These are phyloP conservation scores for Rhododendron mucronatum DNA, from an alignment of 148 eudicot genomes.

Conservation along the genomic window DNA sequence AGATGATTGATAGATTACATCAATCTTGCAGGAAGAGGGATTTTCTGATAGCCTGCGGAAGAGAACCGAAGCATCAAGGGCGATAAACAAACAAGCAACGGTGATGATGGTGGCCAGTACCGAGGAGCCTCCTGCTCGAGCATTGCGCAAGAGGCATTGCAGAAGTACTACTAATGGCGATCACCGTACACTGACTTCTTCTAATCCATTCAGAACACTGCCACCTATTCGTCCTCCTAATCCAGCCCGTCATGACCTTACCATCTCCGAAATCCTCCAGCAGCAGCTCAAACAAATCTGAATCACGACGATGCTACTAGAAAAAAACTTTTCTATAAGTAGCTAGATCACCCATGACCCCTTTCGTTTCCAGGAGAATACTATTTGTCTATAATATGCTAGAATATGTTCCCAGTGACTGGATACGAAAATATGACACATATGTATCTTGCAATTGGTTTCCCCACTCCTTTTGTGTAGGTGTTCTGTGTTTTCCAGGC, in stretches of 20 bases:
- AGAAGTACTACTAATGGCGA: conserved; percentile 6
- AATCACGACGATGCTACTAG: conserved; percentile 11
- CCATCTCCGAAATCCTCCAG: conserved; percentile 14
- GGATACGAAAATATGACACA: not conserved
- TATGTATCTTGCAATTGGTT: not conserved
- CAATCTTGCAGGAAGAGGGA: conserved; percentile 5
- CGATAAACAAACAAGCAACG: conserved; percentile 12
- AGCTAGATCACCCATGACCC: not conserved
- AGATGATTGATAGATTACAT: not conserved
- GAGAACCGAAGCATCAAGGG: conserved; percentile 11
- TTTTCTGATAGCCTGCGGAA: conserved; percentile 18
- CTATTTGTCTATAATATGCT: not conserved
- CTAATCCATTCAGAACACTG: not conserved
- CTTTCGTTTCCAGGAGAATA: not conserved
- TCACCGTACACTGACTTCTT: conserved; percentile 7
- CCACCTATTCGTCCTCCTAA: conserved; percentile 18
- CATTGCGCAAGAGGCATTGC: conserved; percentile 26
- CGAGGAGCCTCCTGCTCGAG: conserved; percentile 14
- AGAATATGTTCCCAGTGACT: not conserved
- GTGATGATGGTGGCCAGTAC: not conserved
- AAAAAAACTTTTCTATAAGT: not conserved
- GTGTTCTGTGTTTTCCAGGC: not conserved
- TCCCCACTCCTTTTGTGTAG: not conserved
- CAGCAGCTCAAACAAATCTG: conserved; percentile 15
- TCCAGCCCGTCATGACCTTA: conserved; percentile 12